Evolutionary conservation across 2,329 filamentous ascomycete species (phyloP).

Genomic region (Calcarisporium arbuscula): DNA sequence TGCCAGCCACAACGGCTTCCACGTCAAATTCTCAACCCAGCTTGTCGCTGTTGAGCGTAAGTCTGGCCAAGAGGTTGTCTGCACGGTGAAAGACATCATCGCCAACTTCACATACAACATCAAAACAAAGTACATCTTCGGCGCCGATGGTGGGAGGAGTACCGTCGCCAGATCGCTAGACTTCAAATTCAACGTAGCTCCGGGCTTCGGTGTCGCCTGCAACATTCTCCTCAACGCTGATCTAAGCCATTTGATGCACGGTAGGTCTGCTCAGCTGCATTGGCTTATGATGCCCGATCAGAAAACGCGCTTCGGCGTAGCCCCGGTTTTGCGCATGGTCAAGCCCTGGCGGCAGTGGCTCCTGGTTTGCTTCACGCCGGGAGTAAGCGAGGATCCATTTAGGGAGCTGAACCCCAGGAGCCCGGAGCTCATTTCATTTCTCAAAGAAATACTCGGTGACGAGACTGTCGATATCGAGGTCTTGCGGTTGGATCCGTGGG

Average conservation of each 20-base stretch:
- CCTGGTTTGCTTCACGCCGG: conserved; percentile 47
- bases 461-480: conserved; percentile 44
- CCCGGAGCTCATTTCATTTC: conserved; percentile 38
- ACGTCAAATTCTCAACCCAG: not conserved
- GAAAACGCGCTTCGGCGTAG: conserved; percentile 45
- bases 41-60: not conserved
- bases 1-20: too few species aligned
- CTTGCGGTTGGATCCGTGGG: conserved; percentile 50
- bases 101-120: conserved; percentile 33
- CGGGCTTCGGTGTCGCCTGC: conserved; percentile 29
- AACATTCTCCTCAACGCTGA: conserved; percentile 40
- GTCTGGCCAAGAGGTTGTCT: not conserved
- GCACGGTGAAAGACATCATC: conserved; percentile 14
- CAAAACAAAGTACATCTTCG: conserved; percentile 47
- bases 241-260: conserved; percentile 39
- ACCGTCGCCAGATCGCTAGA: conserved; percentile 29
- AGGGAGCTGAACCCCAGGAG: conserved; percentile 30
- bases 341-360: conserved; percentile 59
- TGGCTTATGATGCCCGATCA: conserved; percentile 53
- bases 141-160: conserved; percentile 42
- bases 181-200: conserved; percentile 36
- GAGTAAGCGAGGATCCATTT: conserved; percentile 28
- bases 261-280: conserved; percentile 52
- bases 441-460: conserved; percentile 49
- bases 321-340: conserved; percentile 50